These are phyloP conservation scores for Hypericum perforatum DNA, from an alignment of 345 rosid species.

Conservation along the genomic window DNA sequence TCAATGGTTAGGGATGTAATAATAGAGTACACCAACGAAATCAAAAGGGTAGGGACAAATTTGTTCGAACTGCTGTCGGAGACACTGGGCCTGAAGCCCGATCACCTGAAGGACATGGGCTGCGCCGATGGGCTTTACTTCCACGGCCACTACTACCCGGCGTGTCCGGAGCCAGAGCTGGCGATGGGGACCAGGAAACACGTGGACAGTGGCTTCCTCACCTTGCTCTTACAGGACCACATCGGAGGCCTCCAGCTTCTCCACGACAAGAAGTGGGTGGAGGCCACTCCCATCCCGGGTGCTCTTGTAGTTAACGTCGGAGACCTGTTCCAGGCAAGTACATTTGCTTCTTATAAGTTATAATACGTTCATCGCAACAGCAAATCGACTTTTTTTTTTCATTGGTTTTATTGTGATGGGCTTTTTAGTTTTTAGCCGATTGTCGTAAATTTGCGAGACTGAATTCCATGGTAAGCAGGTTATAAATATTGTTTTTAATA, in stretches of 20 bases:
- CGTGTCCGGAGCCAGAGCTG: constrained; percentile 25
- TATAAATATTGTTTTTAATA: no score
- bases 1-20: constrained; percentile 23
- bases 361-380: not conserved
- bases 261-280: constrained; percentile 12
- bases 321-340: constrained; percentile 19
- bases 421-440: no score
- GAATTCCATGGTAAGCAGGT: no score
- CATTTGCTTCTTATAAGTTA: not conserved
- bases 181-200: constrained; percentile 10
- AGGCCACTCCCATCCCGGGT: constrained; percentile 10
- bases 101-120: constrained; percentile 16
- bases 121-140: constrained; percentile 11
- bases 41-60: constrained; percentile 19
- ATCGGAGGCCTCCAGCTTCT: constrained; percentile 20
- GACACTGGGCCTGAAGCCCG: constrained; percentile 14
- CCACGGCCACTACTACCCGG: constrained; percentile 21
- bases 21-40: constrained; percentile 24
- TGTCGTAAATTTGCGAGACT: no score
- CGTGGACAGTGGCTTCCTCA: constrained; percentile 15
- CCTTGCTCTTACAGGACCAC: constrained; percentile 17
- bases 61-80: constrained; percentile 19
- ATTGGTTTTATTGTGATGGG: no score
- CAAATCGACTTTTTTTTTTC: no score
- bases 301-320: constrained; percentile 16